Evolutionary conservation across 169 alveolate species (phyloP).

Genomic region (Plasmodium reichenowi): DNA sequence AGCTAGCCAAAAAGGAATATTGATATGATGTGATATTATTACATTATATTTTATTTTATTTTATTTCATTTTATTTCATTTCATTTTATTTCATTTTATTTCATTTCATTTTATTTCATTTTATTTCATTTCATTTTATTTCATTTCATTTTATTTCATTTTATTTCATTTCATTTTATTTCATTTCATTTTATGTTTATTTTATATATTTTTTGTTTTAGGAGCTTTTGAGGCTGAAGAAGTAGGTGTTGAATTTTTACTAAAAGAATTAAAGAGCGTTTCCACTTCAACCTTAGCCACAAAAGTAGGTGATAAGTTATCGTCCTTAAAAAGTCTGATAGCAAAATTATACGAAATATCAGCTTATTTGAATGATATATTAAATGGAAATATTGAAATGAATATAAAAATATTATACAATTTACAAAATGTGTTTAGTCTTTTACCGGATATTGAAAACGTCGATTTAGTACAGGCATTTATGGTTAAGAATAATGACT

Average conservation of each 20-base stretch:
- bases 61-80: too few species aligned
- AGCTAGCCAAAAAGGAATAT: too few species aligned
- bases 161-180: too few species aligned
- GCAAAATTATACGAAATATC: slow-evolving; percentile 80
- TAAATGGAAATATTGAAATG: slow-evolving; percentile 89
- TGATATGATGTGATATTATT: too few species aligned
- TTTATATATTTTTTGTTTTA: slow-evolving; percentile 12
- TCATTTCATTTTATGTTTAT: not conserved
- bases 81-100: too few species aligned
- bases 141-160: too few species aligned
- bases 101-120: too few species aligned
- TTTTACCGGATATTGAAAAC: slow-evolving; percentile 92
- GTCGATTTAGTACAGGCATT: slow-evolving; percentile 92
- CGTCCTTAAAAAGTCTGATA: slow-evolving; percentile 81
- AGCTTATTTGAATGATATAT: slow-evolving; percentile 85
- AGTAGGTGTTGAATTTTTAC: slow-evolving; percentile 98
- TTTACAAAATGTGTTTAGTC: slow-evolving; percentile 95
- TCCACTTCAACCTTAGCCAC: slow-evolving; percentile 95
- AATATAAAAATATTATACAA: slow-evolving; percentile 92
- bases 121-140: too few species aligned
- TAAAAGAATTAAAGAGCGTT: slow-evolving; percentile 96
- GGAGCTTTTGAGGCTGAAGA: slow-evolving; percentile 99
- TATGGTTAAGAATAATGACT: slow-evolving; percentile 94
- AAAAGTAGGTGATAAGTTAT: slow-evolving; percentile 85
- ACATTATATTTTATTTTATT: too few species aligned